These are phyloP conservation scores for Diatrype stigma DNA, from an alignment of 2,329 filamentous ascomycete species.

Conservation along the genomic window DNA sequence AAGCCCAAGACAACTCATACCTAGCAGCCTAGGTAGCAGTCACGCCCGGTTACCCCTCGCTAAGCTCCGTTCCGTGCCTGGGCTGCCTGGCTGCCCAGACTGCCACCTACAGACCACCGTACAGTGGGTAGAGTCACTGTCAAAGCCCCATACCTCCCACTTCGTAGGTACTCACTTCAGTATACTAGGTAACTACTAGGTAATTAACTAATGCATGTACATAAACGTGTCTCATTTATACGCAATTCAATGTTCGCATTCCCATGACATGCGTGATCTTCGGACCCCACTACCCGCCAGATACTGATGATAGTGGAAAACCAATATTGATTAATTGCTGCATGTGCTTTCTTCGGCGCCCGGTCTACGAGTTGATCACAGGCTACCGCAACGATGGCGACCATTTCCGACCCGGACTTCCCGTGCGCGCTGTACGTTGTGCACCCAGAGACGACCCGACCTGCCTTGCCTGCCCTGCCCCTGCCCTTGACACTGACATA, in stretches of 20 bases:
- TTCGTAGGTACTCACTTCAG: too few relatives aligned
- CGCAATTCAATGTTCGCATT: conserved; percentile 18
- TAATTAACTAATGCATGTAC: not conserved
- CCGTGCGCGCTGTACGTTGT: conserved; percentile 59
- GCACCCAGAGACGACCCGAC: not conserved
- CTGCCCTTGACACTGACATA: conserved; percentile 17
- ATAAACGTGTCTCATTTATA: conserved; percentile 10
- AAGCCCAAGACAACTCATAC: not conserved
- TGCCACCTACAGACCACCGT: too few relatives aligned
- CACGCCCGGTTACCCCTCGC: not conserved
- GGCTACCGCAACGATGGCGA: conserved; percentile 32
- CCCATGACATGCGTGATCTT: not conserved
- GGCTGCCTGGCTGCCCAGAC: too few relatives aligned
- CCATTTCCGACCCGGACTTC: conserved; percentile 44
- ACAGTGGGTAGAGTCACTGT: too few relatives aligned
- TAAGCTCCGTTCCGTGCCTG: too few relatives aligned
- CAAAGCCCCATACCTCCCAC: too few relatives aligned
- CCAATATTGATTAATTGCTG: not conserved
- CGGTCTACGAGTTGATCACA: conserved; percentile 1
- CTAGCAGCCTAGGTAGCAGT: too few relatives aligned
- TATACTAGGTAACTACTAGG: too few relatives aligned
- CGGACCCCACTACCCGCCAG: not conserved
- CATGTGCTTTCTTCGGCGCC: not conserved
- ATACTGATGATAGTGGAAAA: too few relatives aligned
- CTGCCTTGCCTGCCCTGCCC: conserved; percentile 9